Percentiles rank a stretch among this genome's conserved stretches.
These are phyloP conservation scores for Kokia cookei DNA, from an alignment of 441 rosid species.

Conservation along the genomic window DNA sequence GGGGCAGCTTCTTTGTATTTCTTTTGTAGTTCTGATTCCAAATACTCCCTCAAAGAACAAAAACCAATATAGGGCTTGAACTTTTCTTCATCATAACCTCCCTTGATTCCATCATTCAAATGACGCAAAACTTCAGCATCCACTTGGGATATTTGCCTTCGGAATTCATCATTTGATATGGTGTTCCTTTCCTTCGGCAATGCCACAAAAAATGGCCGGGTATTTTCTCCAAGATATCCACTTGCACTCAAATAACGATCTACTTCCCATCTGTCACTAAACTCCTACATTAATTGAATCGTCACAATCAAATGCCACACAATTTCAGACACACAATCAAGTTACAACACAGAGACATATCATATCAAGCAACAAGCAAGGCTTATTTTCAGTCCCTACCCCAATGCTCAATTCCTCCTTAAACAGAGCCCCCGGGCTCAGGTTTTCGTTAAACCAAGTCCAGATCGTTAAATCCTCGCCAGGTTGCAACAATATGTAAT, in stretches of 20 bases:
- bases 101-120: conserved; percentile 65
- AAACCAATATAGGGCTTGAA: conserved; percentile 66
- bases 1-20: conserved; percentile 95
- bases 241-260: conserved; percentile 87
- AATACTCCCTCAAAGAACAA: conserved; percentile 65
- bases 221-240: conserved; percentile 90
- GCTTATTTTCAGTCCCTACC: background rate
- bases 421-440: background rate
- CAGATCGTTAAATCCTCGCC: background rate
- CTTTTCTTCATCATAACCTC: conserved; percentile 94
- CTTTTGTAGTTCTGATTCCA: conserved; percentile 89
- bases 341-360: background rate
- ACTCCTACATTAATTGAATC: conserved; percentile 48
- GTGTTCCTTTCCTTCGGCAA: conserved; percentile 80
- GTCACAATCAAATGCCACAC: background rate
- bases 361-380: background rate
- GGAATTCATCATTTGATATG: conserved; percentile 83
- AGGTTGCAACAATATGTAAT: background rate
- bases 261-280: conserved; percentile 80
- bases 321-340: background rate
- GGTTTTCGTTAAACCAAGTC: background rate
- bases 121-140: conserved; percentile 65
- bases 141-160: conserved; percentile 76
- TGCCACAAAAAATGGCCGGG: conserved; percentile 81
- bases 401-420: background rate